These are phyloP conservation scores for Ammopiptanthus mongolicus DNA, from an alignment of 306 rosid genomes.

Conservation along the genomic window DNA sequence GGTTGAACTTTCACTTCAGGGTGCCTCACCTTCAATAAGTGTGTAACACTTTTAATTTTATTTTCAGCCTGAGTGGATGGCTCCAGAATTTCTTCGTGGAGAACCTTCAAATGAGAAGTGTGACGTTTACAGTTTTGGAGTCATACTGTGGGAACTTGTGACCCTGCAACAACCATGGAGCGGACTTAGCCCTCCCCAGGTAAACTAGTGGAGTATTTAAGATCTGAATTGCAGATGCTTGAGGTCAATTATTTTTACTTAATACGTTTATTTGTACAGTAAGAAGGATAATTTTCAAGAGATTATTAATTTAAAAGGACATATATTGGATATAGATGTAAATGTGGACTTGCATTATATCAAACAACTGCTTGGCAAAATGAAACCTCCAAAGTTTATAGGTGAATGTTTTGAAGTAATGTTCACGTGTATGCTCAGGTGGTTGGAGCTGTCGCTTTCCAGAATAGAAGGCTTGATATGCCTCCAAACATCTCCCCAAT, in stretches of 20 bases:
- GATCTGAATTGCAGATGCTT: background rate
- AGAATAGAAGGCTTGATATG: slow-evolving; percentile 70
- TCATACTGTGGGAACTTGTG: slow-evolving; percentile 87
- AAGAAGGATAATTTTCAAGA: background rate
- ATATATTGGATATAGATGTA: background rate
- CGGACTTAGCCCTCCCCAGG: slow-evolving; percentile 95
- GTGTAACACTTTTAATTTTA: slow-evolving; percentile 59
- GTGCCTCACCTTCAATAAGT: slow-evolving; percentile 35
- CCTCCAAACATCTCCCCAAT: slow-evolving; percentile 63
- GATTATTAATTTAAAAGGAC: background rate
- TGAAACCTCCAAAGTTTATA: background rate
- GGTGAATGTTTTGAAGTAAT: background rate
- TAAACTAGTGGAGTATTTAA: slow-evolving; percentile 12
- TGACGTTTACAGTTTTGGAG: slow-evolving; percentile 92
- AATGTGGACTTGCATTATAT: background rate
- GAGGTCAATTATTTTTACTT: background rate
- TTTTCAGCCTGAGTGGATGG: slow-evolving; percentile 99
- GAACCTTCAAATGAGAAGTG: slow-evolving; percentile 95
- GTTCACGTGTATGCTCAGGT: slow-evolving; percentile 44
- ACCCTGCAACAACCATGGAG: slow-evolving; percentile 93
- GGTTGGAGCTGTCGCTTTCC: slow-evolving; percentile 96
- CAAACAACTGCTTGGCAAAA: slow-evolving; percentile 6
- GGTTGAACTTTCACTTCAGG: slow-evolving; percentile 43
- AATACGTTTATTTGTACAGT: background rate
- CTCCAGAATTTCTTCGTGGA: slow-evolving; percentile 97